Conservation (phyloP, 2,329 filamentous ascomycete genomes). For the Alternaria tenuissima region DNA sequence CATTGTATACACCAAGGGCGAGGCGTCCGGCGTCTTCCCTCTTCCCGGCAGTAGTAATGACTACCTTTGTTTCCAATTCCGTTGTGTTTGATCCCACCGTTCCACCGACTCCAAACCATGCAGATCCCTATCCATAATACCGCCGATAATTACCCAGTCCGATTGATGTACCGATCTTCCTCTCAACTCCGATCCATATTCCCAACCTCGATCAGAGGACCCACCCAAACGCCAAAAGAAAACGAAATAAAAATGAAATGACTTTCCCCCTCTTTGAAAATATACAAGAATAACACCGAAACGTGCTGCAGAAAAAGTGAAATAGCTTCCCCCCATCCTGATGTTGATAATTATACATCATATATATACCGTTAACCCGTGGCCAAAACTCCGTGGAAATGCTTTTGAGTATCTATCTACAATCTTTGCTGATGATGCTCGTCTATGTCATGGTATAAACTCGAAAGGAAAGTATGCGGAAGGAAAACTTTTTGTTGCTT, state of each 20-base stretch:
- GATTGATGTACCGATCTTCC: constrained; percentile 1
- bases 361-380: constrained; percentile 16
- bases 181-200: constrained; percentile 7
- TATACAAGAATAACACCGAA: constrained; percentile 5
- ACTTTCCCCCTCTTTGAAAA: constrained; percentile 7
- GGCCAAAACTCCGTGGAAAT: constrained; percentile 16
- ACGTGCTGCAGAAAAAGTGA: constrained; percentile 39
- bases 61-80: constrained; percentile 4
- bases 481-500: constrained; percentile 12
- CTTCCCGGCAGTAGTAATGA: constrained; percentile 6
- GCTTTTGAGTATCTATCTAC: constrained; percentile 20
- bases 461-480: constrained; percentile 1
- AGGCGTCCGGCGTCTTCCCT: constrained; percentile 15
- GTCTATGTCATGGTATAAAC: constrained; percentile 17
- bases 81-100: background rate
- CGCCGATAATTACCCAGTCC: background rate
- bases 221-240: constrained; percentile 14
- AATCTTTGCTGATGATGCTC: constrained; percentile 1
- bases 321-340: constrained; percentile 44
- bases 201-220: constrained; percentile 6
- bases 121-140: constrained; percentile 15
- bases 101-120: constrained; percentile 14
- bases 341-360: constrained; percentile 30
- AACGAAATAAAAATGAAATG: constrained; percentile 19
- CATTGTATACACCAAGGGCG: constrained; percentile 15